Evolutionary conservation across 2,329 filamentous ascomycete genomes (phyloP), one percentile per base, ranked within the genome.

Genomic region (Colletotrichum limetticola): DNA sequence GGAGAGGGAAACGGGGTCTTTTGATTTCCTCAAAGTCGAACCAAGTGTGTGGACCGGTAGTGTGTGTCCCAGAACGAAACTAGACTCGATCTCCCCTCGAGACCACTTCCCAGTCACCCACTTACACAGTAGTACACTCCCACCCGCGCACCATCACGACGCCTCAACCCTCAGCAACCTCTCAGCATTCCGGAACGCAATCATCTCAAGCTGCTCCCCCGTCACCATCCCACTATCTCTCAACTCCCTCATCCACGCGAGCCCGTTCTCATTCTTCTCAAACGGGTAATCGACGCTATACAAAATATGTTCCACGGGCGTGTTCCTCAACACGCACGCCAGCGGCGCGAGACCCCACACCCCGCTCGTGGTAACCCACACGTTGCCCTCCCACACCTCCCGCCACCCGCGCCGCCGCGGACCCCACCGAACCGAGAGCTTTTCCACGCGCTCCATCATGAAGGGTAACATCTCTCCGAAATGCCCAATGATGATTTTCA

Each of bases 271-370:
- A 71, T 86, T 89, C 61, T 80, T 81, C 56, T 83, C 83, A 62
- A 90, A 90, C 0, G 89, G 90, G 75, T 90, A 91, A 75, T 91
- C 89, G 11, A 90, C 86, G 72, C 86, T 89, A 76, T 87, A 91
- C 76, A 91, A 68, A 1, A 91, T 83, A 16, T 83, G 82, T 28
- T 90, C 87, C n/a, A 84, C 81, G 22, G 80, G 82, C 2, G 85
- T 88, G 7, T 85, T 85, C 68, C 83, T 74, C 59, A 86, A 69
- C 7, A 87, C 76, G 64, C 81, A 84, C 2, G 83, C 83, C 80
- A 91, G 76, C 5, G 85, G 86, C 66, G 80, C 82, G 22, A 90
- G 72, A 32, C 84, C 84, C 78, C 86, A 89, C 68, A 86, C 84
- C 2, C 89, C 89, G 65, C 84, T 87, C 2, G 88, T 90, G 1